A percentile compares a stretch with the other conserved stretches of the same genome.
phyloP scores from a whole-genome alignment of 1,139 yeast species.

The Diutina scorzettiae region DNA sequence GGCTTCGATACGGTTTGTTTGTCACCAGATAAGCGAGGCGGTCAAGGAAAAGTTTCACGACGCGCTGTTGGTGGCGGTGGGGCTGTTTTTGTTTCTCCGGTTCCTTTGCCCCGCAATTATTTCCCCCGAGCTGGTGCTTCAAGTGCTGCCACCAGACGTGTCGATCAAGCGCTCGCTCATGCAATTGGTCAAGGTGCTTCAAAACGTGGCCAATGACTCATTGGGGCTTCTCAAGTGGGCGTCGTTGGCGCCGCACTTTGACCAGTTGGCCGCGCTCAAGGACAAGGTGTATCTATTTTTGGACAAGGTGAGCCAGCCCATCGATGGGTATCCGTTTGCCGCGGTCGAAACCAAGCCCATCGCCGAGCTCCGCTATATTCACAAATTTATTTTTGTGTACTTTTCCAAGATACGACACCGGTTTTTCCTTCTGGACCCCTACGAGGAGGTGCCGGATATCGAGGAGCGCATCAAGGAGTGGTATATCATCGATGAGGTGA shows the following conservation, averaged over 20 bases:
- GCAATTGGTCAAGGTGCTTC: conserved; percentile 75
- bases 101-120: conserved; percentile 88
- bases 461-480: conserved; percentile 18
- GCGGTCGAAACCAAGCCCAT: conserved; percentile 17
- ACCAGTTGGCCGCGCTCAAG: conserved; percentile 33
- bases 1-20: conserved; percentile 58
- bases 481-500: conserved; percentile 18
- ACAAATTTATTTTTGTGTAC: conserved; percentile 52
- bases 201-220: conserved; percentile 78
- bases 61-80: conserved; percentile 62
- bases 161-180: conserved; percentile 63
- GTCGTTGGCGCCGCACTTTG: conserved; percentile 27
- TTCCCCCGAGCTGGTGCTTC: conserved; percentile 58
- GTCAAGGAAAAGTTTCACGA: conserved; percentile 60
- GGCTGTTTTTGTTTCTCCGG: conserved; percentile 77
- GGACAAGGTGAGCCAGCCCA: conserved; percentile 15
- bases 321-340: conserved; percentile 20
- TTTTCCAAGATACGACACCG: conserved; percentile 41
- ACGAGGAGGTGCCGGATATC: conserved; percentile 14
- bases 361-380: conserved; percentile 47
- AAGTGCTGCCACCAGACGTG: conserved; percentile 32
- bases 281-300: conserved; percentile 33
- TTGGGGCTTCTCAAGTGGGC: conserved; percentile 50
- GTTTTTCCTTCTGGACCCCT: conserved; percentile 17
- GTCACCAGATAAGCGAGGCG: conserved; percentile 56